Base-by-base conservation (phyloP, 2,329 filamentous ascomycete genomes). In the Aureobasidium uvarum region DNA sequence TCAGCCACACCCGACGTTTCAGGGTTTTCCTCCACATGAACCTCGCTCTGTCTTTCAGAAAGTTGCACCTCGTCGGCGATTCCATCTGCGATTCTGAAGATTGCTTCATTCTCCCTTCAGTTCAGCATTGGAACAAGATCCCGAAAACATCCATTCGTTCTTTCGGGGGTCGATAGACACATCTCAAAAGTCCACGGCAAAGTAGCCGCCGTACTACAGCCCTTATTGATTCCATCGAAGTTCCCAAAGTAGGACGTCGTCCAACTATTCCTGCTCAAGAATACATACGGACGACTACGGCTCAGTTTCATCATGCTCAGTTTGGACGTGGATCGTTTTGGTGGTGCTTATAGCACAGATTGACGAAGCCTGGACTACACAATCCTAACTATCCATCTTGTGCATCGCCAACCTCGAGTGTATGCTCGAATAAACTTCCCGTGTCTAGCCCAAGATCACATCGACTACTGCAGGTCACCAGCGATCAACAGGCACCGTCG, bases 391-490 rank as follows among this genome's bases (percentile, higher is more conserved):
- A 13, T 25, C 16, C 14, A 5, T 46, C 41, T 36, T 13, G 16
- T 11, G 33, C 10, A 31, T 18, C 18, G 5, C 5, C 28, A 5
- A 51, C 10, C 20, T 31, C 18, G 31, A 50, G n/a, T 23, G 7
- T 43, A 62, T 62, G 45, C 43, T 51, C 39, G 14, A 46, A 20
- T 6, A 23, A 20, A 18, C 11, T n/a, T 41, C 6, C 28, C 45
- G 28, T 51, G 20, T 45, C 58, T 18, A 41, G 23, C 7, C 7
- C 39, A 41, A 20, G 58, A 62, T 51, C 58, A n/a, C n/a, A 45
- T 13, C 18, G 41, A 51, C 58, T 62, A 51, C 58, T 62, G 58
- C 58, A 51, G 25, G 58, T 51, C 43, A 51, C 41, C 41, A 25
- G 58, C 43, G 58, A 33, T n/a, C 39, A 10, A 20, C 33, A 60